Evolutionary conservation across 257 asterid genomes (phyloP), one percentile per base, ranked within the genome.

Genomic region (Ligustrum vulgare): DNA sequence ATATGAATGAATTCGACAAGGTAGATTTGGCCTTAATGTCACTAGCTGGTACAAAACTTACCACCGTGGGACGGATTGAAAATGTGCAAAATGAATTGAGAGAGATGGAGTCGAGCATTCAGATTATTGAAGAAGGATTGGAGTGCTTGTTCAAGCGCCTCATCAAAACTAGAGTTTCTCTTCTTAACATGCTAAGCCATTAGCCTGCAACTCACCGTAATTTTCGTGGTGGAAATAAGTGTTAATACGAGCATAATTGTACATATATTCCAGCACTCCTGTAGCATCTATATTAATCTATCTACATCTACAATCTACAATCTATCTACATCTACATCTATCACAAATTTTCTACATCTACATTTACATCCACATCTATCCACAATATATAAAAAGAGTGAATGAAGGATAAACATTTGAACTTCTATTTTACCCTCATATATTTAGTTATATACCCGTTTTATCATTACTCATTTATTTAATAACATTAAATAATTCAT

Each of bases 81-180:
- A 79, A 93, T 93, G 97, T 45, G 33, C 70, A 73, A 49, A 81
- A 41, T 20, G 80, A 77, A 51, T 41, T 87, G 58, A 71, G 66
- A 65, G 72, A 72, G 74, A 81, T 83, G 78, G 86, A 83, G 16
- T 47, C 80, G 6, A 49, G 70, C 81, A 82, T 83, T 75, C 63
- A 66, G 45, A 70, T 15, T 5, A 6, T 62, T 56, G 86, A 85
- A 76, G 80, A 85, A 28, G 83, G 76, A 22, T 72, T 85, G 0
- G 86, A 83, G 68, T 75, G 67, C 28, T 51, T 83, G 25, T 81
- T 77, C 82, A 84, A 72, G 69, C 79, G 74, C 41, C 67, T 86
- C 56, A 86, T 84, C 32, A 80, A 75, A 77, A 74, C 85, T 31
- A 72, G 87, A 78, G 90, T 82, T 20, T 85, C 75, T 33, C 81